A percentile compares a stretch with the other conserved stretches of the same genome.
Evolutionary conservation across 306 rosid genomes (phyloP).

Genomic region (Quercus dentata): DNA sequence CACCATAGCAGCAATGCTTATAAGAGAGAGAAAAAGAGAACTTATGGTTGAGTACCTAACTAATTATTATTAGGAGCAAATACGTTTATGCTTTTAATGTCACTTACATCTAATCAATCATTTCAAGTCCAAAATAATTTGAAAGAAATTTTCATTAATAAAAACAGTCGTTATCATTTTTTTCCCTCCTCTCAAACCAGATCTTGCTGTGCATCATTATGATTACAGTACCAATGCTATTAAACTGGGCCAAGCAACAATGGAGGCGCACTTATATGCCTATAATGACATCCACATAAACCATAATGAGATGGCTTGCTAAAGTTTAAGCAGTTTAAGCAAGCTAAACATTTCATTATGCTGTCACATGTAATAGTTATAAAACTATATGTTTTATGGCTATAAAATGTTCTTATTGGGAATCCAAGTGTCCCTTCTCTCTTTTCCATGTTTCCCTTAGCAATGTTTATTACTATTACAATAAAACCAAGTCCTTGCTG

Average conservation of each 20-base stretch:
- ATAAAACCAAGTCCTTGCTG: not conserved
- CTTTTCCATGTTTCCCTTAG: not conserved
- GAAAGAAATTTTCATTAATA: not conserved
- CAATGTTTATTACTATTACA: not conserved
- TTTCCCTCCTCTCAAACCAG: not conserved
- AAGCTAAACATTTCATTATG: not conserved
- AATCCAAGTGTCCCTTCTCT: no score
- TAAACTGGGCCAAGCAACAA: not conserved
- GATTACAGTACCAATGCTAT: not conserved
- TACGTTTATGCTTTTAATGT: not conserved
- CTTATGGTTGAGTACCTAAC: not conserved
- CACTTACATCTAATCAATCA: not conserved
- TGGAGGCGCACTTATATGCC: not conserved
- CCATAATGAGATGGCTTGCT: not conserved
- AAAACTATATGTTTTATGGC: no score
- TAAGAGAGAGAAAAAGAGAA: not conserved
- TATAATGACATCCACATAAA: not conserved
- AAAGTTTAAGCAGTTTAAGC: not conserved
- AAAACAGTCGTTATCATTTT: not conserved
- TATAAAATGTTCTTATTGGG: no score
- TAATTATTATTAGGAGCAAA: not conserved
- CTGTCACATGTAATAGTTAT: not conserved
- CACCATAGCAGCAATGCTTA: not conserved
- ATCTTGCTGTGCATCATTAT: not conserved
- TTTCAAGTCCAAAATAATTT: not conserved